Evolutionary conservation across 805 yeast species (phyloP).

Genomic region (Maudiozyma barnettii): DNA sequence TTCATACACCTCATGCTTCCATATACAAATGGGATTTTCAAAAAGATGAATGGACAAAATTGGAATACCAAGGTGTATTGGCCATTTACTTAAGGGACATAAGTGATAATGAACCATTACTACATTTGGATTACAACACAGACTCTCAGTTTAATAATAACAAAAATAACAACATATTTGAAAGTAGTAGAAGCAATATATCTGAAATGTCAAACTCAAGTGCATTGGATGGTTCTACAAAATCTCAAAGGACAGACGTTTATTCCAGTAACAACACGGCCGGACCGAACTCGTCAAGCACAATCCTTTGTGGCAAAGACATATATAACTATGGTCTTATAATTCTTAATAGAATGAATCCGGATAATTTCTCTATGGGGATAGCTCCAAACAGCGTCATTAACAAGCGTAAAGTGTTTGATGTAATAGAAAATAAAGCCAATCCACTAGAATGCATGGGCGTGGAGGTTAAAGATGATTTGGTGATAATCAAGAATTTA

Average conservation of each 20-base stretch:
- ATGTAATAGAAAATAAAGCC: conserved; percentile 16
- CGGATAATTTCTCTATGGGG: conserved; percentile 66
- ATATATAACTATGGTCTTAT: conserved; percentile 58
- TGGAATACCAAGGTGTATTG: conserved; percentile 61
- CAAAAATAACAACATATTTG: conserved; percentile 12
- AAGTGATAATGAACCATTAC: conserved; percentile 9
- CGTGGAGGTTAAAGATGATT: conserved; percentile 58
- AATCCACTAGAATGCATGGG: conserved; percentile 41
- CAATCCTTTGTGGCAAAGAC: conserved; percentile 25
- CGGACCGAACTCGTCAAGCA: conserved; percentile 7
- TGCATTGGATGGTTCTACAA: background rate
- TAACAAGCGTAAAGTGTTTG: conserved; percentile 32
- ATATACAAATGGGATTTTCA: conserved; percentile 52
- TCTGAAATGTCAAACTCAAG: conserved; percentile 3
- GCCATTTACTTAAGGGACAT: conserved; percentile 51
- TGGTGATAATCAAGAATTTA: conserved; percentile 59
- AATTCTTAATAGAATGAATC: conserved; percentile 55
- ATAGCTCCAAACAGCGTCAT: conserved; percentile 47
- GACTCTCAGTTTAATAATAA: background rate
- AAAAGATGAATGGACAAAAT: conserved; percentile 57
- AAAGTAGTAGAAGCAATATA: conserved; percentile 1
- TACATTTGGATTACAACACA: conserved; percentile 9
- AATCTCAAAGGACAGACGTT: background rate
- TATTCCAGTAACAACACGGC: background rate
- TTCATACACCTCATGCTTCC: conserved; percentile 63